Evolutionary conservation across 257 asterid genomes (phyloP), one percentile per base, ranked within the genome.

Genomic region (Plantago major): DNA sequence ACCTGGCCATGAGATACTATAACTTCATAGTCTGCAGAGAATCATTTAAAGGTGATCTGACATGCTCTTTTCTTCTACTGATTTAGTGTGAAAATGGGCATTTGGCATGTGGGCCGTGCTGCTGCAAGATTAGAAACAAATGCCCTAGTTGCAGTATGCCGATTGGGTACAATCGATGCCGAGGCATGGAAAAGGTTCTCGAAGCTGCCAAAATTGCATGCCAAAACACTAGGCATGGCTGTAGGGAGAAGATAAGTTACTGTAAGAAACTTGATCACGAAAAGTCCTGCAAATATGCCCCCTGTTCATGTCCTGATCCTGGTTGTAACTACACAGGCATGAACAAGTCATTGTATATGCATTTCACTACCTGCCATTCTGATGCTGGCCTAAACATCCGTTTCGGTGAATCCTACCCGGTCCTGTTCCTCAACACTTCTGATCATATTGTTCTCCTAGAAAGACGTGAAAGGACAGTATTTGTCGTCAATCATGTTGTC

Each of bases 1-100:
- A n/a, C n/a, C n/a, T n/a, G n/a, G n/a, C n/a, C n/a, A n/a, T n/a
- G n/a, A n/a, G n/a, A n/a, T n/a, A n/a, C n/a, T n/a, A n/a, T n/a
- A n/a, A n/a, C n/a, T n/a, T n/a, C n/a, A n/a, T 46, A 46, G 1
- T 11, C 10, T 46, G n/a, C 15, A 7, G 16, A 7, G 1, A 15
- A 14, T 11, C 14, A 14, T 47, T 47, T 49, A 6, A 11, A 40
- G 59, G 40, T n/a, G n/a, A n/a, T 60, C 66, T 77, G 50, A 65
- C 60, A 22, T 52, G 22, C 33, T 49, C 53, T 55, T 13, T 54
- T 26, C 67, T 30, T 64, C 66, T 53, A 42, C 49, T 55, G 46
- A 47, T 60, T 40, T 59, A 88, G 96, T 88, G 96, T 46, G 92
- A 83, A 75, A 83, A 81, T 55, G 96, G 96, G 69, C 96, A 88